A percentile compares a stretch with the other conserved stretches of the same genome.
phyloP scores from a whole-genome alignment of 2,329 filamentous ascomycete species.

The Tolypocladium ovalisporum region DNA sequence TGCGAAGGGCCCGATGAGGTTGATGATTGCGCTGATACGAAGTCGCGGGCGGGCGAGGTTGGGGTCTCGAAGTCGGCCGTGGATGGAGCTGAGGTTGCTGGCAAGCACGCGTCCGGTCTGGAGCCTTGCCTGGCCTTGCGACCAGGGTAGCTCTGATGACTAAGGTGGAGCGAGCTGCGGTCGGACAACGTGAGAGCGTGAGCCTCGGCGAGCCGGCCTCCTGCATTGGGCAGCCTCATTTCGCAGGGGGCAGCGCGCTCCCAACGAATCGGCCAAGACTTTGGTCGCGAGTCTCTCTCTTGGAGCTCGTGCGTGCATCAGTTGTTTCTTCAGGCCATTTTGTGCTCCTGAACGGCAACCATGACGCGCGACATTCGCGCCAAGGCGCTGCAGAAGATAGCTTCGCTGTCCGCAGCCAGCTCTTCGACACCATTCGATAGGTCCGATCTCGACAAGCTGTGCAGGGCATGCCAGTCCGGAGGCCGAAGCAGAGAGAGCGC shows the following conservation, averaged over 20 bases:
- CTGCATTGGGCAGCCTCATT: background rate
- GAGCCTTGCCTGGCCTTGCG: conserved; percentile 32
- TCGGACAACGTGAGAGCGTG: too few relatives aligned
- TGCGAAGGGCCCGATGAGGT: background rate
- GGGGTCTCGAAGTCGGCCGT: conserved; percentile 1
- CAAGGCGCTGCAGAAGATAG: conserved; percentile 54
- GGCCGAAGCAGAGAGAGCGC: conserved; percentile 29
- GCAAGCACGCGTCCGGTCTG: conserved; percentile 34
- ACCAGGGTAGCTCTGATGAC: conserved; percentile 28
- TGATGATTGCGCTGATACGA: background rate
- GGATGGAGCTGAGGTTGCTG: conserved; percentile 16
- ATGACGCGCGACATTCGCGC: conserved; percentile 49
- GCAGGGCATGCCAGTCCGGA: conserved; percentile 42
- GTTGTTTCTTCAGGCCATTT: background rate
- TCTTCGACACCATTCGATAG: conserved; percentile 44
- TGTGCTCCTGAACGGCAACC: conserved; percentile 5
- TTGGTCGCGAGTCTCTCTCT: background rate
- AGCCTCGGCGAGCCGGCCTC: background rate
- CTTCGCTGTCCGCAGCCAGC: conserved; percentile 47
- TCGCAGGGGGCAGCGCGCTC: background rate
- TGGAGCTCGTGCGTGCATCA: background rate
- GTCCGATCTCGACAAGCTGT: conserved; percentile 53
- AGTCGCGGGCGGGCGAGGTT: conserved; percentile 9
- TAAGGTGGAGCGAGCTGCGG: conserved; percentile 17
- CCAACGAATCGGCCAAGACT: background rate